phyloP scores from a whole-genome alignment of 257 asterid species.

The Solanum bulbocastanum region DNA sequence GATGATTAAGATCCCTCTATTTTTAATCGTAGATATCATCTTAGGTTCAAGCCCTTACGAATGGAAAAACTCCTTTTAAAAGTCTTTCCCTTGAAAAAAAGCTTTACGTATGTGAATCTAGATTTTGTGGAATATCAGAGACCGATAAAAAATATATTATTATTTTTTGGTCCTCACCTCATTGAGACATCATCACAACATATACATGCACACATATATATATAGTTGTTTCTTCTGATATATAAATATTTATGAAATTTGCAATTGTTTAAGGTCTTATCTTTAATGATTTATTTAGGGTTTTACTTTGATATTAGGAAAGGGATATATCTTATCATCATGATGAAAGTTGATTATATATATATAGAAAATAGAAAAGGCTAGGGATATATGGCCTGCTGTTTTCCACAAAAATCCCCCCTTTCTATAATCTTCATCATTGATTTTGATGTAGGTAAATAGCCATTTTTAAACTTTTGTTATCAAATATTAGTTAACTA shows the following conservation, averaged over 20 bases:
- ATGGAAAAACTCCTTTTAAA: neutral
- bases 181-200: neutral
- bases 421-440: neutral
- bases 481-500: neutral
- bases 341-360: neutral
- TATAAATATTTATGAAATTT: neutral
- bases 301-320: neutral
- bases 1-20: neutral
- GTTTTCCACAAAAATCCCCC: neutral
- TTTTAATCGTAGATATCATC: neutral
- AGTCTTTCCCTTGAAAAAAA: neutral
- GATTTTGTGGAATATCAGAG: neutral
- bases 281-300: neutral
- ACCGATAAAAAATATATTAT: neutral
- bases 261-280: neutral
- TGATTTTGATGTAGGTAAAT: neutral
- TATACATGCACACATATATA: too few relatives aligned
- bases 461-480: neutral
- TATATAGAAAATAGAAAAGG: neutral
- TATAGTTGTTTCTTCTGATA: neutral
- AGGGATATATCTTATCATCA: neutral
- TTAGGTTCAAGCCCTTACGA: neutral
- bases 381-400: neutral
- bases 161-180: neutral
- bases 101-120: neutral